These are phyloP conservation scores for Xylaria arbuscula DNA, from an alignment of 2,329 filamentous ascomycete genomes.

Conservation along the genomic window DNA sequence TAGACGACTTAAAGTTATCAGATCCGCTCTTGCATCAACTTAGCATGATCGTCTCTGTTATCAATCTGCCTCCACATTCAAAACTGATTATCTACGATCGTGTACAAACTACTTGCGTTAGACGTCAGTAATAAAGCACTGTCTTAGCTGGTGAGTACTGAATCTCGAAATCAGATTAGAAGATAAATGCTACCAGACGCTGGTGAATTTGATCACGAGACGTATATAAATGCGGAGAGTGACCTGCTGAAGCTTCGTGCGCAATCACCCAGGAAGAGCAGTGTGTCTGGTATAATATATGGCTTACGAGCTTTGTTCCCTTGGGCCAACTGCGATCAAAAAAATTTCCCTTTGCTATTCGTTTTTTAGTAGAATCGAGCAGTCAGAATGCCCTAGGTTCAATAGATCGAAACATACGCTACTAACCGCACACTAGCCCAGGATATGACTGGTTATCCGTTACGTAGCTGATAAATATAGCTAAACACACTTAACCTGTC, in stretches of 20 bases:
- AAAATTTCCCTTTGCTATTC: neutral
- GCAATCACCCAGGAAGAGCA: neutral
- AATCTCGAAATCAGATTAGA: neutral
- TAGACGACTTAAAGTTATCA: conserved; percentile 26
- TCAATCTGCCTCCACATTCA: neutral
- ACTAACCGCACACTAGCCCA: neutral
- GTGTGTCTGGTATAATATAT: neutral
- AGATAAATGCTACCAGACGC: neutral
- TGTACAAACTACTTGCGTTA: neutral
- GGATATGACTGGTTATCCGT: neutral
- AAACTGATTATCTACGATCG: neutral
- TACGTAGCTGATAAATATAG: neutral
- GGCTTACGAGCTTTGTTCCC: neutral
- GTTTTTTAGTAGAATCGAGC: neutral
- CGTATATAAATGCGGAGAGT: neutral
- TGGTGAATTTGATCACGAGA: neutral
- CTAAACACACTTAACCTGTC: neutral
- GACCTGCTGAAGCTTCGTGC: neutral
- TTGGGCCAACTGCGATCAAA: neutral
- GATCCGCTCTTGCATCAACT: conserved; percentile 21
- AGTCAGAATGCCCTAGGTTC: too few species aligned
- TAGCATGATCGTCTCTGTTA: neutral
- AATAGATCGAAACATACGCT: too few species aligned
- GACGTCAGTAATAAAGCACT: neutral
- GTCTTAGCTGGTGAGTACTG: neutral